These are phyloP conservation scores for Bretziella fagacearum DNA, from an alignment of 2,329 filamentous ascomycete genomes.

Conservation along the genomic window DNA sequence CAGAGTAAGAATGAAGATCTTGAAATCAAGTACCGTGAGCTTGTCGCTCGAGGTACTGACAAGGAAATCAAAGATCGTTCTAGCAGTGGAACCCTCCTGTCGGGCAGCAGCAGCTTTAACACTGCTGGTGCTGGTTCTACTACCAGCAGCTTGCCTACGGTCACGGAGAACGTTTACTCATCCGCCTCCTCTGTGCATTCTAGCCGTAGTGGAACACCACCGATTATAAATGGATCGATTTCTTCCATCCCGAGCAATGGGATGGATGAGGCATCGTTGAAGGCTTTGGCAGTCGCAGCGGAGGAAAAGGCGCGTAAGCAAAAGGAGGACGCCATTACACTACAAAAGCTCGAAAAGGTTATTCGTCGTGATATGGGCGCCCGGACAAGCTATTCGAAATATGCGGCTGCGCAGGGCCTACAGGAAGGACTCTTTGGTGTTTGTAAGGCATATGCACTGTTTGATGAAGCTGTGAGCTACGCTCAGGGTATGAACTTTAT, in stretches of 20 bases:
- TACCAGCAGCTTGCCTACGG: conserved; percentile 38
- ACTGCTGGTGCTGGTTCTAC: conserved; percentile 31
- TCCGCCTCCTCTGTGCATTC: conserved; percentile 78
- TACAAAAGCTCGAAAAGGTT: conserved; percentile 75
- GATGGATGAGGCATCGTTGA: conserved; percentile 44
- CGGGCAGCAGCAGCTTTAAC: conserved; percentile 30
- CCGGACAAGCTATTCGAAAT: conserved; percentile 91
- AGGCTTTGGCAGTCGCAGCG: conserved; percentile 44
- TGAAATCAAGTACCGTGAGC: conserved; percentile 69
- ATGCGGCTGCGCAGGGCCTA: conserved; percentile 73
- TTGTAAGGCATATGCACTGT: conserved; percentile 93
- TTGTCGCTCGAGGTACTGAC: conserved; percentile 64
- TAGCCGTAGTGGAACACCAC: conserved; percentile 54
- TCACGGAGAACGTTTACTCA: conserved; percentile 53
- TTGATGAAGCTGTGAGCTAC: conserved; percentile 87
- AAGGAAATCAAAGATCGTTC: conserved; percentile 48
- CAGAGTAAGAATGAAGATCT: conserved; percentile 89
- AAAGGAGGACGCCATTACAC: conserved; percentile 55
- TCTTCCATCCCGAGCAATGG: conserved; percentile 32
- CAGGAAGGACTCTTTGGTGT: conserved; percentile 90
- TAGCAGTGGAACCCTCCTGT: not conserved
- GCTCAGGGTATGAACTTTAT: conserved; percentile 99
- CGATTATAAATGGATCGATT: conserved; percentile 38
- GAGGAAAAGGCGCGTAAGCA: conserved; percentile 60
- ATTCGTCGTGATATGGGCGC: conserved; percentile 85